Conservation (phyloP, 306 rosid genomes). For the Ormosia emarginata region DNA sequence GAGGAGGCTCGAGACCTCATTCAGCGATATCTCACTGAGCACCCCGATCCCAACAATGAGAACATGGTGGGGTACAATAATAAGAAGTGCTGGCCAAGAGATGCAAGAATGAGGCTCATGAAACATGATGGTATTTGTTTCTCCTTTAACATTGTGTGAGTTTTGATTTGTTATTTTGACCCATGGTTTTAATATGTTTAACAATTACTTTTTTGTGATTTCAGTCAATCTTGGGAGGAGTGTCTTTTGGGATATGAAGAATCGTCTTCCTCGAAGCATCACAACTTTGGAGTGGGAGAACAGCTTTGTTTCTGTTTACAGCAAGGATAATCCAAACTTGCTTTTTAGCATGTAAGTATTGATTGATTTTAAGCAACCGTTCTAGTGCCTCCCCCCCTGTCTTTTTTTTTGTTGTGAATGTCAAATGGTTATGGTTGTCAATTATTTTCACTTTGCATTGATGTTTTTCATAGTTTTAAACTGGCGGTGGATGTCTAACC, state of each 20-base stretch:
- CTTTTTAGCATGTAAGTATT: conserved; percentile 89
- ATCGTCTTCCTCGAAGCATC: conserved; percentile 98
- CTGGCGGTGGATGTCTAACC: background rate
- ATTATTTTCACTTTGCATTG: background rate
- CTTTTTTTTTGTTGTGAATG: background rate
- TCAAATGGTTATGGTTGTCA: background rate
- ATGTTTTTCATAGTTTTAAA: background rate
- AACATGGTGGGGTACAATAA: conserved; percentile 99
- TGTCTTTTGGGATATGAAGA: conserved; percentile 99
- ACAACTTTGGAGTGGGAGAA: conserved; percentile 99
- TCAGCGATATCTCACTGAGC: conserved; percentile 96
- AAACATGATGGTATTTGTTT: conserved; percentile 77
- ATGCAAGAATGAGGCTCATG: conserved; percentile 99
- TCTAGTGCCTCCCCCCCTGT: no score
- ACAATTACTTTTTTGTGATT: conserved; percentile 3
- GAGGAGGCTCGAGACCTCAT: conserved; percentile 99
- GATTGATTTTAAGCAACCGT: background rate
- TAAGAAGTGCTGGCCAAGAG: conserved; percentile 99
- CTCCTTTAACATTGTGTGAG: background rate
- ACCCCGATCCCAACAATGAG: conserved; percentile 99
- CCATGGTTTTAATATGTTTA: conserved; percentile 1
- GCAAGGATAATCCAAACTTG: conserved; percentile 99
- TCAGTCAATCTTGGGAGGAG: conserved; percentile 98
- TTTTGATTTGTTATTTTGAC: background rate
- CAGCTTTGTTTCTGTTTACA: conserved; percentile 97